phyloP scores from a whole-genome alignment of 73 alveolate species.

The Urostyla sp. region DNA sequence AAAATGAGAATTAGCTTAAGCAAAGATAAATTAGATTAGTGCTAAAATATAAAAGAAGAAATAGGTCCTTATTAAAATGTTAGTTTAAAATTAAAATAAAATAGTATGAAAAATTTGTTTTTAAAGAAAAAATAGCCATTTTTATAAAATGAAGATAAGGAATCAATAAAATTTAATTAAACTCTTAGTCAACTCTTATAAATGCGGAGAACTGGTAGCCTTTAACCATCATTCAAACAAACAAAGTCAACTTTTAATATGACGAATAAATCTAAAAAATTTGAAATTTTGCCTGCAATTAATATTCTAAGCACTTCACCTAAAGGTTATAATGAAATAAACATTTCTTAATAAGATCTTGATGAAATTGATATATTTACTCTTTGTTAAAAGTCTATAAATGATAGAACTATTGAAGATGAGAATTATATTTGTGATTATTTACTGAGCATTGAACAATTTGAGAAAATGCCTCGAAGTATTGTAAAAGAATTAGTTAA shows the following conservation, averaged over 20 bases:
- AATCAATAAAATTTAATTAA: too few species aligned
- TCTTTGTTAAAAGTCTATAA: neutral
- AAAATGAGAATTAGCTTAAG: too few species aligned
- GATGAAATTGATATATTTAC: neutral
- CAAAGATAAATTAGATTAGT: too few species aligned
- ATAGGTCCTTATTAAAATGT: conserved; percentile 31
- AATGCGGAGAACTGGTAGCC: neutral
- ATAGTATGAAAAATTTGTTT: conserved; percentile 10
- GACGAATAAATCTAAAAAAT: neutral
- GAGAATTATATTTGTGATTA: conserved; percentile 11
- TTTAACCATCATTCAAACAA: neutral
- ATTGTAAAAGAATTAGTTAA: conserved; percentile 13
- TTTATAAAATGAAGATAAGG: too few species aligned
- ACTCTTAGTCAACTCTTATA: too few species aligned
- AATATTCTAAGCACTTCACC: neutral
- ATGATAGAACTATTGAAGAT: neutral
- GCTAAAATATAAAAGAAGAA: too few species aligned
- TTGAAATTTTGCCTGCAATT: neutral
- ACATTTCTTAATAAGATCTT: neutral
- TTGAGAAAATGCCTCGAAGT: conserved; percentile 16
- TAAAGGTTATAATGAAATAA: neutral
- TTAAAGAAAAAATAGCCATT: too few species aligned
- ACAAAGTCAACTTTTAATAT: neutral
- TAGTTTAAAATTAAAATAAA: conserved; percentile 12
- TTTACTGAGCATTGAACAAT: neutral